Percentiles rank a stretch among this genome's conserved stretches.
Evolutionary conservation across 2,329 filamentous ascomycete genomes (phyloP).

Genomic region (Biscogniauxia marginata): DNA sequence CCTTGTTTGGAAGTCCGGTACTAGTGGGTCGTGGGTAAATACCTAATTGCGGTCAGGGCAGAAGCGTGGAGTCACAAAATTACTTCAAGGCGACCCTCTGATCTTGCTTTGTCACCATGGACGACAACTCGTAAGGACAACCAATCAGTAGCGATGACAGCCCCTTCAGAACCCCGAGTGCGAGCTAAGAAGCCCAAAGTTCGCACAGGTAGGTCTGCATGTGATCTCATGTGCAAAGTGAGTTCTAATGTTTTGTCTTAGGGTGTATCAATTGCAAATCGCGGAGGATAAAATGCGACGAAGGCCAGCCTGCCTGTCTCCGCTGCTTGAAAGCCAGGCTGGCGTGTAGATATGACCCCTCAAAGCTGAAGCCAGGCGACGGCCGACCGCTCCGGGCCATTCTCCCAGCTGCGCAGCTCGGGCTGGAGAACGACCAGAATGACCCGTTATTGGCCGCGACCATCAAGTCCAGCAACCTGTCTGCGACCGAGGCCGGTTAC

Average conservation of each 20-base stretch:
- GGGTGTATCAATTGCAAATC: constrained; percentile 19
- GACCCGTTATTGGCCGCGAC: not conserved
- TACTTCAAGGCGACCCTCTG: not conserved
- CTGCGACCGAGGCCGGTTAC: constrained; percentile 11
- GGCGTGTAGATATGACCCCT: constrained; percentile 11
- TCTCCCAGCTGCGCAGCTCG: not conserved
- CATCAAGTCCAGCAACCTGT: constrained; percentile 7
- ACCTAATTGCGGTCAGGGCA: not conserved
- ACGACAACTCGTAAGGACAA: constrained; percentile 1
- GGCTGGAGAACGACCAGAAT: not conserved
- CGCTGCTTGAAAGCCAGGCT: constrained; percentile 15
- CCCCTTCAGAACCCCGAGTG: constrained; percentile 15
- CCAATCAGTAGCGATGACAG: constrained; percentile 15
- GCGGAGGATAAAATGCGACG: constrained; percentile 20
- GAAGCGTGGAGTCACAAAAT: not conserved
- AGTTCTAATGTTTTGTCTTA: constrained; percentile 3
- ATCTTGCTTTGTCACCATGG: constrained; percentile 2
- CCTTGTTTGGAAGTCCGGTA: not conserved
- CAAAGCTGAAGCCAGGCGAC: not conserved
- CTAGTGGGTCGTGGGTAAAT: not conserved
- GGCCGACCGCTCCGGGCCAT: not conserved
- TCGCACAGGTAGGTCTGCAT: constrained; percentile 15
- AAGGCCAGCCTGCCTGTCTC: constrained; percentile 12
- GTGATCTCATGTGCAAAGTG: not conserved
- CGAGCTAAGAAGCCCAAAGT: constrained; percentile 17